Evolutionary conservation across 2,329 filamentous ascomycete species (phyloP).

Genomic region (Hypoxylon sp.): DNA sequence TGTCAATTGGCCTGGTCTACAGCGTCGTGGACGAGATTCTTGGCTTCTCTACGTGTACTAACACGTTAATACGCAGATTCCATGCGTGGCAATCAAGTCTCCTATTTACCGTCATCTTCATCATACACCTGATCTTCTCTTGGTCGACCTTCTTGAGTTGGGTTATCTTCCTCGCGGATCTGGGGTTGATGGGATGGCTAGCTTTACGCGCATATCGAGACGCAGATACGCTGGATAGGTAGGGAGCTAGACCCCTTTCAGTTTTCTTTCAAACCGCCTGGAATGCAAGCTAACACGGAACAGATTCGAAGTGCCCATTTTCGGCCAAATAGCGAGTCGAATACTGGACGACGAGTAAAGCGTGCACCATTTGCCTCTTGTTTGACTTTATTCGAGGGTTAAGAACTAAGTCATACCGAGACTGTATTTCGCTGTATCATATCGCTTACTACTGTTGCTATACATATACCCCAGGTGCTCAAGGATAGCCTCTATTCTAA

Average conservation of each 20-base stretch:
- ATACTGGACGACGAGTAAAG: constrained; percentile 82
- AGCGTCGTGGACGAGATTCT: background rate
- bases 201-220: constrained; percentile 86
- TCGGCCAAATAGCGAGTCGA: constrained; percentile 86
- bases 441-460: constrained; percentile 16
- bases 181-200: constrained; percentile 81
- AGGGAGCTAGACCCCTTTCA: constrained; percentile 47
- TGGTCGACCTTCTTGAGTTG: constrained; percentile 89
- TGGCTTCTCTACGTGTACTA: constrained; percentile 32
- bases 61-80: constrained; percentile 69
- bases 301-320: constrained; percentile 87
- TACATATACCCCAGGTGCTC: constrained; percentile 38
- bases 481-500: constrained; percentile 29
- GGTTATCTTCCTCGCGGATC: constrained; percentile 81
- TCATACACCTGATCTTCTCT: constrained; percentile 86
- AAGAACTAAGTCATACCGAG: background rate
- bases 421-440: constrained; percentile 30
- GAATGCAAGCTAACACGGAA: constrained; percentile 3
- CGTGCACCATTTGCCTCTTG: background rate
- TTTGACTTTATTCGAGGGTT: background rate
- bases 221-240: constrained; percentile 76
- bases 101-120: constrained; percentile 79
- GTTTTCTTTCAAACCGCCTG: background rate
- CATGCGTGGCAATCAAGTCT: constrained; percentile 96
- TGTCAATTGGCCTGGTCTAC: background rate